Evolutionary conservation across 805 yeast genomes (phyloP), one percentile per base, ranked within the genome.

Genomic region (Kuraishia cidri): DNA sequence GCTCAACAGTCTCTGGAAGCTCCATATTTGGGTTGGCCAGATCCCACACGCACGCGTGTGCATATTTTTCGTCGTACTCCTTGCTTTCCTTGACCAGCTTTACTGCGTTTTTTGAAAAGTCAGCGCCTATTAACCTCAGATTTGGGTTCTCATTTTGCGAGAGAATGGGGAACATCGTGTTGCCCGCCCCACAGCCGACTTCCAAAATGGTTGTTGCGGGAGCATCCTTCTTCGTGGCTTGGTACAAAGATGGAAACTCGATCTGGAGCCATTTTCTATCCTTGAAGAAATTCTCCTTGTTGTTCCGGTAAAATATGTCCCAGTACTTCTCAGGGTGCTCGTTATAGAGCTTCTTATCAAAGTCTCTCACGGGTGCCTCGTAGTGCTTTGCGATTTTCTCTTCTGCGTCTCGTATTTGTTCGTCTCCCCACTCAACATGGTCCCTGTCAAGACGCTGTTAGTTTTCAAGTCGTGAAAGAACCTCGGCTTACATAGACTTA

Each of bases 121-220:
- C 98, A 31, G 87, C 92, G 2, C 95, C 98, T 34, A 74, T 69
- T 6, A 92, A 72, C 43, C 62, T 69, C 33, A 92, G 60, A 18
- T 76, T 58, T n/a, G 78, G 76, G 57, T 92, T 92, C 52, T 83
- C 66, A 53, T 92, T 92, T 45, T 81, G 87, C 35, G 69, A 69
- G 37, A 92, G 60, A 14, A 92, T 79, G 4, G 98, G 98, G 54
- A 81, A 92, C 64, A 92, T 72, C 0, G 98, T 92, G 55, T 92
- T 92, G 8, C 98, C 98, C 4, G 96, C 97, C 36, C 98, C 98
- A 60, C 98, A 92, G 3, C 98, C 98, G 30, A 92, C 80, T 56
- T 92, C 98, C 35, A 92, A 66, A 22, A 92, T 79, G 3, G 79
- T 75, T 15, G 69, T 67, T 4, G 79, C 72, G n/a, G 86, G 81